These are phyloP conservation scores for Musa troglodytarum DNA, from an alignment of 176 grass and related monocot species.

Conservation along the genomic window DNA sequence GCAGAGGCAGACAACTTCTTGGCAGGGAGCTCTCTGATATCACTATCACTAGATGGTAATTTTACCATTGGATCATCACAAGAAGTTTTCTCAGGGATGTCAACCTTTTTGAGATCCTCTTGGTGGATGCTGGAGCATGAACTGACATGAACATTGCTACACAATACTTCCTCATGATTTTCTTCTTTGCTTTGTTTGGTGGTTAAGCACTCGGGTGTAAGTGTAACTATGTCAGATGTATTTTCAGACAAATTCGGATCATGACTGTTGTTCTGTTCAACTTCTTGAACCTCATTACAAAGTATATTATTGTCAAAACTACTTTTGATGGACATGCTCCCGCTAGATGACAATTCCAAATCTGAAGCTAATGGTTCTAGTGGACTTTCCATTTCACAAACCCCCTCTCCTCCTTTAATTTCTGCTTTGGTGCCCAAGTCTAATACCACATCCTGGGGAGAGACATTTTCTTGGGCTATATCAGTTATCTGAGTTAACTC, in stretches of 20 bases:
- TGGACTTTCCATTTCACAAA: slow-evolving; percentile 16
- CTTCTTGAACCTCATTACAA: slow-evolving; percentile 41
- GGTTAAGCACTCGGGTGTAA: slow-evolving; percentile 27
- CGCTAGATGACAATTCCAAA: slow-evolving; percentile 37
- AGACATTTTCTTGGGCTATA: slow-evolving; percentile 25
- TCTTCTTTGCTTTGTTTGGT: slow-evolving; percentile 31
- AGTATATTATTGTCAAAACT: slow-evolving; percentile 19
- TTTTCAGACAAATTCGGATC: slow-evolving; percentile 26
- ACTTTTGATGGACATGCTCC: slow-evolving; percentile 23
- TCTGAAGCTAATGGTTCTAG: slow-evolving; percentile 30
- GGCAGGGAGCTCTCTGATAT: slow-evolving; percentile 62
- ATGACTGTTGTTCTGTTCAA: slow-evolving; percentile 22
- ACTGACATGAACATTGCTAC: slow-evolving; percentile 39
- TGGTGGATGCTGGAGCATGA: slow-evolving; percentile 29
- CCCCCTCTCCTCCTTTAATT: slow-evolving; percentile 31
- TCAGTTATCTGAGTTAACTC: slow-evolving; percentile 23
- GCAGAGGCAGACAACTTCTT: slow-evolving; percentile 92
- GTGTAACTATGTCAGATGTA: slow-evolving; percentile 14
- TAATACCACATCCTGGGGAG: slow-evolving; percentile 15
- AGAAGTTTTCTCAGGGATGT: slow-evolving; percentile 26
- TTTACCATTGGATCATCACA: slow-evolving; percentile 45
- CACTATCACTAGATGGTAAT: slow-evolving; percentile 48
- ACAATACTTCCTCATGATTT: slow-evolving; percentile 38
- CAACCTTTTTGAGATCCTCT: slow-evolving; percentile 22
- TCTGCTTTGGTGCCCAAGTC: slow-evolving; percentile 26